Base-by-base conservation (phyloP, 2,329 filamentous ascomycete genomes). In the Tolypocladium guangdongense region DNA sequence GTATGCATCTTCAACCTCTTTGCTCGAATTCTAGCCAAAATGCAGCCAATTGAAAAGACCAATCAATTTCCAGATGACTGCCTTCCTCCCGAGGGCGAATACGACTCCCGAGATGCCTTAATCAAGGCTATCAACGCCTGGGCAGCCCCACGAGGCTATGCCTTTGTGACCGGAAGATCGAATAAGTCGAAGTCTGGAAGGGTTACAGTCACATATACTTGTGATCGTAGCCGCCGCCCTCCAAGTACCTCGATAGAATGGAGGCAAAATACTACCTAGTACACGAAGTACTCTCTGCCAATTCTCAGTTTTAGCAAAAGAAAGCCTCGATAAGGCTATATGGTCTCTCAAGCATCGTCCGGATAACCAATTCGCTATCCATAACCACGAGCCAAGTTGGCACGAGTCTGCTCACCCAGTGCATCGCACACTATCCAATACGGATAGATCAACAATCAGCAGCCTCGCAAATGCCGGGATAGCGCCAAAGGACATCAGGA, bases 401-500 rank as follows among this genome's bases (percentile, higher is more conserved):
- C 16, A 50, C 6, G 5, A 6, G 18, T 49, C 50, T 32, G 38
- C 46, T 10, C 46, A 55, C 33, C 50, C 46, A 39, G 50, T 14
- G 8, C 54, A 50, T 51, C 52, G 55, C 20, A 30, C 41, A 37
- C 51, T 56, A 18, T 41, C 30, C 20, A 36, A 27, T 4, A 30
- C 35, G 32, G 51, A 55, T 46, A 39, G 54, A 36, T 24, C 16
- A 38, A 50, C 20, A 8, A 41, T 50, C 35, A 22, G 6, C 1
- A 51, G 30, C 18, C 50, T 51, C 2, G 11, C 37, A 12, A 30
- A 37, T 18, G 37, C 30, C 7, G 38, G 50, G 11, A 47, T 57
- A 5, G 51, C 55, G 4, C 55, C 53, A 14, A 57, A 54, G 30
- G 54, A 58, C 12, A 60, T 62, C 33, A 41, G 38, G 27, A 56